Conservation (phyloP, 192 early-diverging fungal species). For the Pilaira anomala region DNA sequence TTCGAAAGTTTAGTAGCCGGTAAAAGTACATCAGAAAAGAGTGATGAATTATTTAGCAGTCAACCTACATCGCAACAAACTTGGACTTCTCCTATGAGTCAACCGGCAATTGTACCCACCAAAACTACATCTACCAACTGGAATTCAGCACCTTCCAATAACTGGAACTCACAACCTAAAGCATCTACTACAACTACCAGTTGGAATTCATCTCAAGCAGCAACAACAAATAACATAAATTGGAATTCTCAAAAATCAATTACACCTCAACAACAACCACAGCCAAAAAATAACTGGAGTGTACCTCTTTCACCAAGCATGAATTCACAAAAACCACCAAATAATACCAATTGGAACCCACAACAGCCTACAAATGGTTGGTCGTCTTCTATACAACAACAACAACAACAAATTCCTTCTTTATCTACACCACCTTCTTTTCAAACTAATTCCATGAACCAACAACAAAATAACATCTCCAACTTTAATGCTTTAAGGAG, state of each 20-base stretch:
- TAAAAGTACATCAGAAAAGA: background rate
- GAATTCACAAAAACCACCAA: background rate
- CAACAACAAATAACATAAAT: background rate
- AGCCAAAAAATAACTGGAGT: background rate
- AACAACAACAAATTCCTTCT: slow-evolving; percentile 12
- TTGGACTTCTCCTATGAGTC: background rate
- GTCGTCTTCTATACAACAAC: background rate
- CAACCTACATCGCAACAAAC: background rate
- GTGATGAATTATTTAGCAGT: no score
- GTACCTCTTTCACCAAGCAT: background rate
- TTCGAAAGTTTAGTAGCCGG: slow-evolving; percentile 24
- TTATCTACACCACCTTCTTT: background rate
- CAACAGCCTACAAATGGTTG: background rate
- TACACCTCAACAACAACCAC: background rate
- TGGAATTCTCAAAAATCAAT: background rate
- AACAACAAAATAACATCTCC: background rate
- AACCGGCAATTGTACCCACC: background rate
- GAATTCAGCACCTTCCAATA: no score
- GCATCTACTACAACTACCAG: no score
- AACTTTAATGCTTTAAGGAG: slow-evolving; percentile 7
- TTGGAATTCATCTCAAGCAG: no score
- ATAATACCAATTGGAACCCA: background rate
- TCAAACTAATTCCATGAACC: background rate
- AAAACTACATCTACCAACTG: no score
- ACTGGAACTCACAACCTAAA: no score